phyloP scores from a whole-genome alignment of 2,329 filamentous ascomycete species.

The Cyphellophora attinorum region DNA sequence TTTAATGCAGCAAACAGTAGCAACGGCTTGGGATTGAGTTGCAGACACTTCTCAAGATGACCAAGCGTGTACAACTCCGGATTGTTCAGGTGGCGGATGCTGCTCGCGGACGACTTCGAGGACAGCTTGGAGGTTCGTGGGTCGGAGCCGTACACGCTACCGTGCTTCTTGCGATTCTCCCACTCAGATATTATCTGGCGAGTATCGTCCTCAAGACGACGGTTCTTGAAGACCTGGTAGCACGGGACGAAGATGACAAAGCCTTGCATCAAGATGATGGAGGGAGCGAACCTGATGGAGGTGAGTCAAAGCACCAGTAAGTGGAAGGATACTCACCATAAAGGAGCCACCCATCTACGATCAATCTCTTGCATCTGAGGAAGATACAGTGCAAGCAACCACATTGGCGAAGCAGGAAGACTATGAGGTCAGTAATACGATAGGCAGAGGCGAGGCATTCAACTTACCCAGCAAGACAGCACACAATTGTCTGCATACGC shows the following conservation, averaged over 20 bases:
- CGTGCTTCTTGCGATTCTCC: conserved; percentile 25
- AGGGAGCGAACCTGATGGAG: conserved; percentile 39
- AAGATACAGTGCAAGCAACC: conserved; percentile 49
- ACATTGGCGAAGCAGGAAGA: conserved; percentile 57
- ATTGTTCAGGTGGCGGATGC: conserved; percentile 26
- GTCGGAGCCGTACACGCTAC: conserved; percentile 21
- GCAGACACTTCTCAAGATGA: conserved; percentile 52
- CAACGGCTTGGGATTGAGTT: conserved; percentile 48
- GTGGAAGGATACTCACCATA: conserved; percentile 39
- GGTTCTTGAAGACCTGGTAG: conserved; percentile 41
- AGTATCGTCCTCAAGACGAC: conserved; percentile 24
- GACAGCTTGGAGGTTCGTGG: conserved; percentile 19
- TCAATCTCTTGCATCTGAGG: conserved; percentile 32
- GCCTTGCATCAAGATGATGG: conserved; percentile 54
- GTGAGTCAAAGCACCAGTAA: conserved; percentile 2
- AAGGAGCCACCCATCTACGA: conserved; percentile 48
- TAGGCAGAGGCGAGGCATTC: conserved; percentile 16
- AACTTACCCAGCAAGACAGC: conserved; percentile 32
- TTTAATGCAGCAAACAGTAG: conserved; percentile 55
- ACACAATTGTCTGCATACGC: conserved; percentile 52
- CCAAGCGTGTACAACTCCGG: conserved; percentile 48
- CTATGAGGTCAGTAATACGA: conserved; percentile 24
- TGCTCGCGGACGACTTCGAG: conserved; percentile 28
- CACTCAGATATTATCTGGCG: conserved; percentile 28
- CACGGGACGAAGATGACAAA: conserved; percentile 56